A percentile compares a stretch with the other conserved stretches of the same genome.
Evolutionary conservation across 2,329 filamentous ascomycete genomes (phyloP).

Genomic region (Dothistroma pini): DNA sequence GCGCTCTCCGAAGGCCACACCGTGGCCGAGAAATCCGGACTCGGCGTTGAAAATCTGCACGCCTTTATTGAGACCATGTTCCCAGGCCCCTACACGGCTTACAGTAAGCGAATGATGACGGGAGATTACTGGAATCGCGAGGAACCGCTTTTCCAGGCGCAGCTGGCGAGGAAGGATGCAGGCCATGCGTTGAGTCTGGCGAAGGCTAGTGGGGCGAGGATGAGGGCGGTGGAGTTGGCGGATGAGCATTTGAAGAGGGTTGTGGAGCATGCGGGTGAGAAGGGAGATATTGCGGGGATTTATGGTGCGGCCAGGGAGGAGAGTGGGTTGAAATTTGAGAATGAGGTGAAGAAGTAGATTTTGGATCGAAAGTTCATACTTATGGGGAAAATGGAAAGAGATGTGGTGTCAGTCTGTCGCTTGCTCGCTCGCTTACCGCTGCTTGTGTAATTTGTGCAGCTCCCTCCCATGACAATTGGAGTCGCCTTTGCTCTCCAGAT

Average conservation of each 20-base stretch:
- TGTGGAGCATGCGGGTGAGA: constrained; percentile 64
- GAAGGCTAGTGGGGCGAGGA: constrained; percentile 55
- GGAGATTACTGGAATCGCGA: constrained; percentile 75
- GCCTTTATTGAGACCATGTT: constrained; percentile 70
- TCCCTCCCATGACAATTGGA: background rate
- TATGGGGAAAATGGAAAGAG: background rate
- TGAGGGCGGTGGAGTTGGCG: constrained; percentile 64
- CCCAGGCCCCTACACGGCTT: constrained; percentile 70
- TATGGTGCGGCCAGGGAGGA: constrained; percentile 77
- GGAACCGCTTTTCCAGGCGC: constrained; percentile 76
- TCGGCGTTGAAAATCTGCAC: constrained; percentile 68
- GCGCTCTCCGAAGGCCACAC: constrained; percentile 74
- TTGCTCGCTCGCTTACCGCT: background rate
- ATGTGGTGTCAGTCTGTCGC: background rate
- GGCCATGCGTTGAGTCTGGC: constrained; percentile 69
- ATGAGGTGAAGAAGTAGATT: constrained; percentile 12
- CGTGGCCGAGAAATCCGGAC: constrained; percentile 73
- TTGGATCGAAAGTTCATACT: background rate
- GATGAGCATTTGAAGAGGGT: constrained; percentile 67
- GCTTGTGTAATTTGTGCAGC: background rate
- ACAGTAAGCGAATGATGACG: constrained; percentile 67
- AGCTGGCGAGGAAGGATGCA: constrained; percentile 79
- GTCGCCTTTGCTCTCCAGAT: no score
- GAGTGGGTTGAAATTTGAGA: constrained; percentile 68
- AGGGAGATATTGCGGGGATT: constrained; percentile 75